Evolutionary conservation across 2,329 filamentous ascomycete genomes (phyloP), one percentile per base, ranked within the genome.

Genomic region (Nemania diffusa): DNA sequence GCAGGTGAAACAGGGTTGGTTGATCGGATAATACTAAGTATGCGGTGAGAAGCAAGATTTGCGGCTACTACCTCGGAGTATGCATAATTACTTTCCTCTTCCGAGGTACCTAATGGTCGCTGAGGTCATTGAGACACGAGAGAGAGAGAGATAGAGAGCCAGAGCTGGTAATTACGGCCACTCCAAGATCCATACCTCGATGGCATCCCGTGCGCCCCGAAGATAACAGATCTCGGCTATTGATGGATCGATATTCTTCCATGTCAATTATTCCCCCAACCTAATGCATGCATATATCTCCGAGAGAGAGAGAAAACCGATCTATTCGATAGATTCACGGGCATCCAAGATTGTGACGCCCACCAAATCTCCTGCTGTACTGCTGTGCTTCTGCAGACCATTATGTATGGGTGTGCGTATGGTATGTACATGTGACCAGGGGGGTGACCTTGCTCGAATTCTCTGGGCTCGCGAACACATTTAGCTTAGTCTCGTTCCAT

Each of bases 1-100:
- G 69, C 64, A 71, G 67, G 55, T 65, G 58, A 66, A 62, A 69
- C 64, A 64, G 64, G 57, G 64, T 62, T 69, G 55, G 22, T 62
- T 60, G 58, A 62, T 60, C 62, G 55, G 68, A 65, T 55, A 56
- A 62, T 57, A 68, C 5, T 15, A 20, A 22, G 63, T 37, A 68
- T 68, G 65, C 65, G 58, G 56, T 66, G 58, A 66, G 56, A 70
- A 57, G 65, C 51, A 51, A 62, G 60, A 61, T 57, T 64, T 61
- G 50, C 67, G 50, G 53, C 62, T 68, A 46, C 57, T 59, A 57
- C 66, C 55, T 60, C 57, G 32, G n/a, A 42, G 42, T 60, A 44
- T 55, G 44, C 55, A 53, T 55, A 34, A 27, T 40, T 40, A 40
- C n/a, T 40, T 40, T 40, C 40, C 26, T 26, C 37, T n/a, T 32